Conservation (phyloP, 169 alveolate genomes). For the Plasmodium chabaudi region DNA sequence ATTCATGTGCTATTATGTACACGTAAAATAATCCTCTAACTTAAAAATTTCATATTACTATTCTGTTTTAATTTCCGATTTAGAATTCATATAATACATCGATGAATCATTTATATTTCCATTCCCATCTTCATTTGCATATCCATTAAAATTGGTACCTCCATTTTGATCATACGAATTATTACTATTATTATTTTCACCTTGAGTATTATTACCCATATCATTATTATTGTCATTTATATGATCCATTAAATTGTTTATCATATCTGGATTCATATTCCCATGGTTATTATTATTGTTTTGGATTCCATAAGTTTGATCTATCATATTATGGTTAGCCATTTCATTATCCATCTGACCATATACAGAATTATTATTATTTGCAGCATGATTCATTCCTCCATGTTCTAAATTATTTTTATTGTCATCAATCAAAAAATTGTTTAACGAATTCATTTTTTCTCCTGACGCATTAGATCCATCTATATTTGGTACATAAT, state of each 20-base stretch:
- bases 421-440: no score
- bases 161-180: conserved; percentile 14
- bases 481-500: not conserved
- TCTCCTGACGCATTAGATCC: not conserved
- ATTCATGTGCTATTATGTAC: no score
- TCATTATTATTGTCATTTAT: not conserved
- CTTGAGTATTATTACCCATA: not conserved
- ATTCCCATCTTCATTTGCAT: conserved; percentile 18
- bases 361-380: no score
- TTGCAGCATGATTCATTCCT: no score
- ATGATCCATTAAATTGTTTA: not conserved
- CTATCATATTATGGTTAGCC: not conserved
- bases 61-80: conserved; percentile 56
- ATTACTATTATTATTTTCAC: conserved; percentile 19
- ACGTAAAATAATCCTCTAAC: no score
- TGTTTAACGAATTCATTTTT: no score
- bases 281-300: not conserved
- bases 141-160: conserved; percentile 21
- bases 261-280: no score
- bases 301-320: no score
- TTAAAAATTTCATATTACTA: not conserved
- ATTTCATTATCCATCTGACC: no score
- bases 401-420: no score
- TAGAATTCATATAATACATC: conserved; percentile 39
- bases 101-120: conserved; percentile 34